Conservation (phyloP, 768 basidiomycete species). For the Termitomyces heimii region DNA sequence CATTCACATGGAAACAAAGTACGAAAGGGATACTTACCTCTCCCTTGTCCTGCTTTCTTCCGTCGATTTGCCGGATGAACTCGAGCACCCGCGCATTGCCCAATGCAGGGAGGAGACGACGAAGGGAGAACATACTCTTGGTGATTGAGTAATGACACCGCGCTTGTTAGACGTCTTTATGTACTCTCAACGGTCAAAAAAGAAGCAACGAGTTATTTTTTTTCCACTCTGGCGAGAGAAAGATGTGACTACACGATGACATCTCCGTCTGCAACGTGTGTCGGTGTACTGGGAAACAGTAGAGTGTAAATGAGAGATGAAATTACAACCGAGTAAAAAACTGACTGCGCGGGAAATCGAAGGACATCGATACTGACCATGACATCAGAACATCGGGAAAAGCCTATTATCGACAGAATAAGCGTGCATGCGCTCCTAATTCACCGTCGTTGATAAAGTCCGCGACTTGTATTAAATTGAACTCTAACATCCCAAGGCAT, state of each 20-base stretch:
- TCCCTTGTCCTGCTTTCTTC: neutral
- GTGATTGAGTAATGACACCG: too few species aligned
- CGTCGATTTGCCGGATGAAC: neutral
- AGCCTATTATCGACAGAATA: neutral
- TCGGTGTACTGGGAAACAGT: too few species aligned
- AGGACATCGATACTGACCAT: neutral
- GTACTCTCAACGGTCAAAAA: neutral
- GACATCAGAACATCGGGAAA: neutral
- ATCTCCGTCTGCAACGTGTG: neutral
- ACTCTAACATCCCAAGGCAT: neutral
- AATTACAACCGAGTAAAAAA: too few species aligned
- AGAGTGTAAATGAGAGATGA: neutral
- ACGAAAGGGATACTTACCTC: neutral
- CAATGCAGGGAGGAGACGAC: neutral
- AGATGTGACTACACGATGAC: neutral
- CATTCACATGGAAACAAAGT: neutral
- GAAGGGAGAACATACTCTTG: neutral
- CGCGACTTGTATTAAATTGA: neutral
- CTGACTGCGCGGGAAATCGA: neutral
- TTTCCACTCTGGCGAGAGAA: neutral
- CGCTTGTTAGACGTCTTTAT: neutral
- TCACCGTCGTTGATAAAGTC: neutral
- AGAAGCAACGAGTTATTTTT: neutral
- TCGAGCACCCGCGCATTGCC: neutral
- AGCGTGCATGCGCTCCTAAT: neutral